Conservation (phyloP, 139 green algal genomes). For the Deuterostichococcus epilithicus region DNA sequence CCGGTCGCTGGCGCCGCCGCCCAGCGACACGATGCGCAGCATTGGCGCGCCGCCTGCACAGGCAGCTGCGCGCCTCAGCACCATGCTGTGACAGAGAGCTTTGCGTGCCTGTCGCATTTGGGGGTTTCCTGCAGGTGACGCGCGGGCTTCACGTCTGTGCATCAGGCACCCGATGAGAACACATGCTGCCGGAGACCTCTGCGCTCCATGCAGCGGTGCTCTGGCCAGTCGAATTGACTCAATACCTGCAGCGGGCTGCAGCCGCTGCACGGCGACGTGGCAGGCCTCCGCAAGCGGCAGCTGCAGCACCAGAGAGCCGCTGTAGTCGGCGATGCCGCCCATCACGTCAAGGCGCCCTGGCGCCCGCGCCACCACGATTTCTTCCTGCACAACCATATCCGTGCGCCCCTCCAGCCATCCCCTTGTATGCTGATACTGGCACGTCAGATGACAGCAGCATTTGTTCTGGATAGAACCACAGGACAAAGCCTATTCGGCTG, state of each 20-base stretch:
- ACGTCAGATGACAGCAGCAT: conserved; percentile 6
- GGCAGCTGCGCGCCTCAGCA: no score
- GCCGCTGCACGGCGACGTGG: conserved; percentile 78
- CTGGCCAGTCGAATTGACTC: no score
- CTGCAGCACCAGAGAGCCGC: conserved; percentile 84
- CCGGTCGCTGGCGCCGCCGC: conserved; percentile 48
- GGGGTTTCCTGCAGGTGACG: conserved; percentile 7
- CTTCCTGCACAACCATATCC: conserved; percentile 22
- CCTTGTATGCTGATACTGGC: background rate
- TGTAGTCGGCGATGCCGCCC: conserved; percentile 97
- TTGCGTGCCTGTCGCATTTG: no score
- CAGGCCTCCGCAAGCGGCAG: conserved; percentile 70
- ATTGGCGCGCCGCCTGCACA: background rate
- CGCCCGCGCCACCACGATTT: conserved; percentile 68
- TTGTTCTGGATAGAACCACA: background rate
- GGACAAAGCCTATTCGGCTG: background rate
- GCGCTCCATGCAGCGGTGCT: background rate
- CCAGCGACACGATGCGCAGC: conserved; percentile 57
- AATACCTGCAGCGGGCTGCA: conserved; percentile 1
- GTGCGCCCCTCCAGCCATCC: conserved; percentile 5
- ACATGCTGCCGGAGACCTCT: no score
- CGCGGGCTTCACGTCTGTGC: no score
- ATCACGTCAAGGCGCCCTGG: conserved; percentile 95
- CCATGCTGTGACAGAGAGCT: no score
- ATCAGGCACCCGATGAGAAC: no score